Conservation (phyloP, 2,329 filamentous ascomycete species). For the Ophiocordyceps camponoti-leonardi region DNA sequence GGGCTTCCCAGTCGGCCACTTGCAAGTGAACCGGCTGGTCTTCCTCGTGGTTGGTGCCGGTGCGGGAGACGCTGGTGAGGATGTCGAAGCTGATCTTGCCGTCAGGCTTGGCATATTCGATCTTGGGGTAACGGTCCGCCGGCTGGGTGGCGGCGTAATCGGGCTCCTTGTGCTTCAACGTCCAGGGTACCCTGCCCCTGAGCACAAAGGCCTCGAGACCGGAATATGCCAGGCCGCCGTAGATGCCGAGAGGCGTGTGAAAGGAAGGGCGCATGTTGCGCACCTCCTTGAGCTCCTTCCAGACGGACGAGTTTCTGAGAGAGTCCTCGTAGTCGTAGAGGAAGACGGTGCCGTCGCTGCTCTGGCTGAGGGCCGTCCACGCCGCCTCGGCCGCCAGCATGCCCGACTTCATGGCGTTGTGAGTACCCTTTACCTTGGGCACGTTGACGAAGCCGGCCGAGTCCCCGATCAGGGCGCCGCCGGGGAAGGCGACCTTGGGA, state of each 20-base stretch:
- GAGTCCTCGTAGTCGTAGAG: slow-evolving; percentile 87
- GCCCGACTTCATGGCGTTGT: slow-evolving; percentile 93
- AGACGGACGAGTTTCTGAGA: slow-evolving; percentile 72
- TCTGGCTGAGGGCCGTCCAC: slow-evolving; percentile 50
- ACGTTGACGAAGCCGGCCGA: slow-evolving; percentile 95
- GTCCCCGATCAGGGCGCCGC: slow-evolving; percentile 88
- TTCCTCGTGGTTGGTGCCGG: slow-evolving; percentile 96
- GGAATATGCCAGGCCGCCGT: slow-evolving; percentile 82
- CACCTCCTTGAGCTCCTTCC: slow-evolving; percentile 86
- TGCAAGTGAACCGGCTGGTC: slow-evolving; percentile 94
- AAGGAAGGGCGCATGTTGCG: slow-evolving; percentile 97
- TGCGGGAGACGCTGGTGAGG: slow-evolving; percentile 82
- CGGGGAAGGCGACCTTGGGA: slow-evolving; percentile 90
- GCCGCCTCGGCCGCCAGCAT: slow-evolving; percentile 92
- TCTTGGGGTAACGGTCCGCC: slow-evolving; percentile 68
- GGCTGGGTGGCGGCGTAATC: slow-evolving; percentile 67
- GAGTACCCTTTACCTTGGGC: slow-evolving; percentile 95
- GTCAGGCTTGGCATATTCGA: slow-evolving; percentile 94
- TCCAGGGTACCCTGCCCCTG: slow-evolving; percentile 80
- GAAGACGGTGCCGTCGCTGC: slow-evolving; percentile 58
- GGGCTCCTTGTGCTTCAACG: slow-evolving; percentile 63
- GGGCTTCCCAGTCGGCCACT: slow-evolving; percentile 87
- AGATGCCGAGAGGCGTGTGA: slow-evolving; percentile 70
- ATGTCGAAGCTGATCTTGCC: slow-evolving; percentile 93
- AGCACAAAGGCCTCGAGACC: slow-evolving; percentile 80